These are phyloP conservation scores for Epichloe uncinata DNA, from an alignment of 2,329 filamentous ascomycete genomes.

Conservation along the genomic window DNA sequence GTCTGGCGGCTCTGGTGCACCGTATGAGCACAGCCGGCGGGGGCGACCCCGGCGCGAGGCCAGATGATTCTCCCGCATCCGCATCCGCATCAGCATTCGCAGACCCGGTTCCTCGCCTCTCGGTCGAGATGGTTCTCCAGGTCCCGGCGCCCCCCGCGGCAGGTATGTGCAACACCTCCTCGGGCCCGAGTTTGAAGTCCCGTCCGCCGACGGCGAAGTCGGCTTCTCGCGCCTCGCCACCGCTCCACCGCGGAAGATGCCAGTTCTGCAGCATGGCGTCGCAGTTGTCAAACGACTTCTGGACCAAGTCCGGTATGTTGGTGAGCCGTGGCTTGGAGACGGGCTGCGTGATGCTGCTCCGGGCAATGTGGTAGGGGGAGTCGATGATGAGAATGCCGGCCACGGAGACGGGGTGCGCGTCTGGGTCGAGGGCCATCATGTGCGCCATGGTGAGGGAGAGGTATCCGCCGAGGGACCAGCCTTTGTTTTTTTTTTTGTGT, in stretches of 20 bases:
- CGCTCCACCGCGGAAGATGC: conserved; percentile 15
- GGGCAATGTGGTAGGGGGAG: conserved; percentile 16
- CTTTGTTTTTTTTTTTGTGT: conserved; percentile 4
- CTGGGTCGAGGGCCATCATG: conserved; percentile 12
- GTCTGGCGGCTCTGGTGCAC: conserved; percentile 5
- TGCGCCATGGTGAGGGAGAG: conserved; percentile 15
- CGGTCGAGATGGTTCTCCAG: conserved; percentile 8
- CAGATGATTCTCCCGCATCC: conserved; percentile 1
- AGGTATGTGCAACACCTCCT: conserved; percentile 12
- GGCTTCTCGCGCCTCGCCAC: conserved; percentile 7
- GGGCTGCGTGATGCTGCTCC: conserved; percentile 6
- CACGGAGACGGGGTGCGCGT: conserved; percentile 11
- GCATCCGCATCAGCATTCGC: background rate
- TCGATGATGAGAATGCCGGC: conserved; percentile 17
- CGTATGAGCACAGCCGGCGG: conserved; percentile 15
- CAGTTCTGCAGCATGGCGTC: conserved; percentile 17
- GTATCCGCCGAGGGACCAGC: conserved; percentile 19
- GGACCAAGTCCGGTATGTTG: conserved; percentile 14
- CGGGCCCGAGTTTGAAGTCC: conserved; percentile 8
- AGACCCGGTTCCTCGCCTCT: background rate
- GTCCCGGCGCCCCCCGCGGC: conserved; percentile 4
- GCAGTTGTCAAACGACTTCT: conserved; percentile 18
- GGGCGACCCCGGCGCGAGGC: conserved; percentile 5
- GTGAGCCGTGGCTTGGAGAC: conserved; percentile 9
- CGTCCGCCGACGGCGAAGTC: conserved; percentile 9